Base-by-base conservation (phyloP, 106 monocot species). In the Dendrobium chrysotoxum region DNA sequence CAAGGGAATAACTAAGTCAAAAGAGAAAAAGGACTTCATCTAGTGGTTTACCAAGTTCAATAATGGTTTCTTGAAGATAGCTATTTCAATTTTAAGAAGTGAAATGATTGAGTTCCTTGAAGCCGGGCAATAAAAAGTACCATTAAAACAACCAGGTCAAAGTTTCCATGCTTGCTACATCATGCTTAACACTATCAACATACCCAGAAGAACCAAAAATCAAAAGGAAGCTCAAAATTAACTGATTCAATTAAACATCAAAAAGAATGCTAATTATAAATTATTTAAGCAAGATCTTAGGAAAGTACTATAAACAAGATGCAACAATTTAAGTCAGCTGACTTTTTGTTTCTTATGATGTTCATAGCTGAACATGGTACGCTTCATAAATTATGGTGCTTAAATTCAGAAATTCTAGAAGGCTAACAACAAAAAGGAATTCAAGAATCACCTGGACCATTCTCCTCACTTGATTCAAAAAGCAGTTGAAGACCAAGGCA, bases 401-500 rank as follows among this genome's bases (percentile, higher is more conserved):
- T 41, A 41, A 70, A 20, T 74, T 74, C 21, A 74, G 21, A 40
- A 74, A 17, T 41, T 39, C 20, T 17, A 76, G 26, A 78, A 72
- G 11, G 77, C 61, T 38, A 30, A n/a, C 21, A 38, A 21, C 40
- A 67, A 53, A 41, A 25, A 31, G 17, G 40, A 20, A 47, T 58
- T 1, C 25, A 35, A 44, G 31, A 7, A 76, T 81, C 41, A 97
- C 97, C 89, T 85, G 88, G 88, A 73, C 97, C 94, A 85, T 94
- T 94, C 86, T 97, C 97, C 79, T 97, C 92, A 80, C 97, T 94
- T 61, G 87, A 88, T 47, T 97, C 97, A 86, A 97, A 97, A 53
- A 97, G 94, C 72, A 97, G 84, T 79, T 97, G 92, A 65, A 97
- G 89, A 38, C 94, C 94, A 81, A 97, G 97, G 81, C 94, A 97